These are phyloP conservation scores for Nothophoma quercina DNA, from an alignment of 2,329 filamentous ascomycete genomes.

Conservation along the genomic window DNA sequence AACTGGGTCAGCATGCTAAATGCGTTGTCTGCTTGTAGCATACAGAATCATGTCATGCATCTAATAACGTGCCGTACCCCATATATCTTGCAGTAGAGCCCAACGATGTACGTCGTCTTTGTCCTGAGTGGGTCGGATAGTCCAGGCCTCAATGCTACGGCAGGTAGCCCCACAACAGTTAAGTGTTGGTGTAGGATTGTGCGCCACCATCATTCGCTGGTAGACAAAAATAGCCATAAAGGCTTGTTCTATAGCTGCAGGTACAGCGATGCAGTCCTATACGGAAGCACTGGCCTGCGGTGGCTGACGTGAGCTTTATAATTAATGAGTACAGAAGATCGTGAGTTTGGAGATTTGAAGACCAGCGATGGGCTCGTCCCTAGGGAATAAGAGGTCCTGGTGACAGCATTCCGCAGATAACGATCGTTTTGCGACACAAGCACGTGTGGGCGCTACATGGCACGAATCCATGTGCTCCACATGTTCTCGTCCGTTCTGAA, in stretches of 20 bases:
- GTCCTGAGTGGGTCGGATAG: not conserved
- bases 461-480: constrained; percentile 7
- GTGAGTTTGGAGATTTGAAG: too few species aligned
- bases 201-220: not conserved
- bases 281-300: not conserved
- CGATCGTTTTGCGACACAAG: not conserved
- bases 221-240: constrained; percentile 1
- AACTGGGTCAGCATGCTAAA: not conserved
- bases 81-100: not conserved
- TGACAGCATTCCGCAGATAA: not conserved
- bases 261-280: not conserved
- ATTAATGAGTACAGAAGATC: not conserved
- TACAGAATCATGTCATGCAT: not conserved
- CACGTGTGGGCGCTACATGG: constrained; percentile 5
- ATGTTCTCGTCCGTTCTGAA: constrained; percentile 12
- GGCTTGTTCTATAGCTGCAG: not conserved
- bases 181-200: not conserved
- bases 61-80: not conserved
- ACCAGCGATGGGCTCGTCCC: too few species aligned
- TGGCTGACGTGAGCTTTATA: not conserved
- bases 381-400: too few species aligned
- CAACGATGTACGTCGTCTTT: not conserved
- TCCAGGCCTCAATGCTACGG: not conserved
- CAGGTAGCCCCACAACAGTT: not conserved
- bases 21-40: constrained; percentile 2